Percentiles rank a stretch among this genome's conserved stretches.
Evolutionary conservation across 139 green algal species (phyloP).

Genomic region (Picochlorum sp.): DNA sequence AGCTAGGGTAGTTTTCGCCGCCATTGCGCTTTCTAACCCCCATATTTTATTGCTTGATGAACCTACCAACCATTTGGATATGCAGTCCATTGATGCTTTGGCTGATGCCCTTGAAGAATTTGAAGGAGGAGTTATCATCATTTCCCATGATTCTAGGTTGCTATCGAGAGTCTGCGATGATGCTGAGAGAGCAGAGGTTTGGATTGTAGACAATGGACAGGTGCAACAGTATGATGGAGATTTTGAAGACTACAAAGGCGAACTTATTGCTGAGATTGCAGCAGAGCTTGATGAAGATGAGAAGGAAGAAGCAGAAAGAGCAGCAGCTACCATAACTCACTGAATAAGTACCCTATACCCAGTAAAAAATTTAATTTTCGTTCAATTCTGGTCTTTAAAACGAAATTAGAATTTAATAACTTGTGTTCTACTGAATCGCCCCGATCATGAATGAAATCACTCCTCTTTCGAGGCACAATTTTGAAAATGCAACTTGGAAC

Average conservation of each 20-base stretch:
- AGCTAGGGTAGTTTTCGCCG: constrained; percentile 93
- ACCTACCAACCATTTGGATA: constrained; percentile 98
- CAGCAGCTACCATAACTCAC: not conserved
- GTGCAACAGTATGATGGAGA: constrained; percentile 78
- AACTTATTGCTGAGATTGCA: constrained; percentile 89
- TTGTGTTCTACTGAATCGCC: not conserved
- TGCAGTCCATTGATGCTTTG: constrained; percentile 95
- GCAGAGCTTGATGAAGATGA: constrained; percentile 86
- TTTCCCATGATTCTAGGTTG: constrained; percentile 94
- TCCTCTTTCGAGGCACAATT: not conserved
- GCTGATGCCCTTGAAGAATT: constrained; percentile 88
- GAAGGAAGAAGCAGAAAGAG: not conserved
- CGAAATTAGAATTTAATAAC: not conserved
- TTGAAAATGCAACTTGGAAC: not conserved
- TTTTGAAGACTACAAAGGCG: constrained; percentile 70
- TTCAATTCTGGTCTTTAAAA: not conserved
- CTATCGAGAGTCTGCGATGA: constrained; percentile 85
- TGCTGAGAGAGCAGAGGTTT: constrained; percentile 73
- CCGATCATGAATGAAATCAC: not conserved
- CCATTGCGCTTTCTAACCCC: constrained; percentile 72
- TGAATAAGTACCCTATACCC: no score
- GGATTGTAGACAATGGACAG: constrained; percentile 93
- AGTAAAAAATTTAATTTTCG: not conserved
- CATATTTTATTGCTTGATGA: constrained; percentile 91
- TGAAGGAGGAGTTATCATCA: constrained; percentile 91